Conservation (phyloP, 192 early-diverging fungal species). For the Podila clonocystis region DNA sequence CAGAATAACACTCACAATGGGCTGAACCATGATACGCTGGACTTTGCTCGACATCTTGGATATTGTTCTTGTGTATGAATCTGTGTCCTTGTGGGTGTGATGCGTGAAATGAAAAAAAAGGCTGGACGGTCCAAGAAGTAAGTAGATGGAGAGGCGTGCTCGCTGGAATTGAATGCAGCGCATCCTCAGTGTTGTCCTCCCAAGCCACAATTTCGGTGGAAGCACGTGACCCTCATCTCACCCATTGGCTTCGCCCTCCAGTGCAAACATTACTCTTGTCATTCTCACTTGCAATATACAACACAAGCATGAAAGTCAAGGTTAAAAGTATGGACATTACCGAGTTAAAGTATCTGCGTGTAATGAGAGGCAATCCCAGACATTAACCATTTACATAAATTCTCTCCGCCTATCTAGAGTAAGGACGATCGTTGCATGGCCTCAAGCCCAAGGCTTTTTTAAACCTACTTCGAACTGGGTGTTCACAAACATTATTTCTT, state of each 20-base stretch:
- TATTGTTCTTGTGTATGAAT: background rate
- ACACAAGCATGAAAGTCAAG: constrained; percentile 30
- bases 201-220: background rate
- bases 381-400: background rate
- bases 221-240: background rate
- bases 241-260: too few relatives aligned
- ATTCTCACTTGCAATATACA: background rate
- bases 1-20: constrained; percentile 67
- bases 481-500: background rate
- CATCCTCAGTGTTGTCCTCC: background rate
- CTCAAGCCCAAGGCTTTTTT: too few relatives aligned
- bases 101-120: background rate
- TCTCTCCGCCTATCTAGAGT: background rate
- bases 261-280: background rate
- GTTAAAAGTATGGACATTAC: constrained; percentile 27
- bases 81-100: background rate
- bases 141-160: too few relatives aligned
- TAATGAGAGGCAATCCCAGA: background rate
- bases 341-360: background rate
- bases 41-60: constrained; percentile 73
- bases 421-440: background rate
- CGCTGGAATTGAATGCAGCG: background rate
- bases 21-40: constrained; percentile 87
- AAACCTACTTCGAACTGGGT: too few relatives aligned
- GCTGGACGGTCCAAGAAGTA: background rate